Percentiles rank a stretch among this genome's conserved stretches.
phyloP scores from a whole-genome alignment of 768 basidiomycete genomes.

The Lactifluus volemus region DNA sequence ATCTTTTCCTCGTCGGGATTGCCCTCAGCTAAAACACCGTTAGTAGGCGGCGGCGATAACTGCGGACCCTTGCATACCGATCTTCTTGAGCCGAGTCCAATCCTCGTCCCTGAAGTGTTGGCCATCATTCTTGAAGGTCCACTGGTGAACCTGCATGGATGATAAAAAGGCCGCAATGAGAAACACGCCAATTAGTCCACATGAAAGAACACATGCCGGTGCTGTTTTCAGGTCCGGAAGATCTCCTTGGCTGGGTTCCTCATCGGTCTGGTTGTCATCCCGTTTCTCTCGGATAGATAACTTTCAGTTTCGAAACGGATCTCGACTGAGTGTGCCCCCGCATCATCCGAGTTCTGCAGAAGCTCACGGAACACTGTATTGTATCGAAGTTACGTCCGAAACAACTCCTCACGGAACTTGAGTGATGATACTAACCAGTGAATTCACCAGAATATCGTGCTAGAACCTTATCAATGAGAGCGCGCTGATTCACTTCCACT shows the following conservation, averaged over 20 bases:
- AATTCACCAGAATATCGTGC: slow-evolving; percentile 94
- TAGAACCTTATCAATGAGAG: slow-evolving; percentile 94
- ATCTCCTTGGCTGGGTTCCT: slow-evolving; percentile 6
- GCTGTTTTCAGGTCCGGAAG: slow-evolving; percentile 62
- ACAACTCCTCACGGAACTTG: not conserved
- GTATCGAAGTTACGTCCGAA: not conserved
- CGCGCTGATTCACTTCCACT: slow-evolving; percentile 90
- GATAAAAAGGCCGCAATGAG: not conserved
- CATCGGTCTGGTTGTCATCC: not conserved
- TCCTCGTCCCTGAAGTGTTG: slow-evolving; percentile 75
- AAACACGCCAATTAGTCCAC: not conserved
- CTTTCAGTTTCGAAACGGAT: slow-evolving; percentile 68
- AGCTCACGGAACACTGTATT: slow-evolving; percentile 65
- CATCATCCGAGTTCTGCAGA: slow-evolving; percentile 94
- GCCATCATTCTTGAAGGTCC: slow-evolving; percentile 87
- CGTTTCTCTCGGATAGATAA: slow-evolving; percentile 32
- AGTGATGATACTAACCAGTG: slow-evolving; percentile 41
- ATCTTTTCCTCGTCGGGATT: slow-evolving; percentile 95
- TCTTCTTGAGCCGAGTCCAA: slow-evolving; percentile 86
- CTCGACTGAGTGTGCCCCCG: slow-evolving; percentile 64
- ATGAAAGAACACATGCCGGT: slow-evolving; percentile 32
- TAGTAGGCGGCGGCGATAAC: not conserved
- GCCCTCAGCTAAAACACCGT: slow-evolving; percentile 55
- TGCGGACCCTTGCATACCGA: slow-evolving; percentile 37
- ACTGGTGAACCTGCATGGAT: slow-evolving; percentile 54